A percentile compares a stretch with the other conserved stretches of the same genome.
Conservation (phyloP, 768 basidiomycete genomes). For the Serendipita sp. region DNA sequence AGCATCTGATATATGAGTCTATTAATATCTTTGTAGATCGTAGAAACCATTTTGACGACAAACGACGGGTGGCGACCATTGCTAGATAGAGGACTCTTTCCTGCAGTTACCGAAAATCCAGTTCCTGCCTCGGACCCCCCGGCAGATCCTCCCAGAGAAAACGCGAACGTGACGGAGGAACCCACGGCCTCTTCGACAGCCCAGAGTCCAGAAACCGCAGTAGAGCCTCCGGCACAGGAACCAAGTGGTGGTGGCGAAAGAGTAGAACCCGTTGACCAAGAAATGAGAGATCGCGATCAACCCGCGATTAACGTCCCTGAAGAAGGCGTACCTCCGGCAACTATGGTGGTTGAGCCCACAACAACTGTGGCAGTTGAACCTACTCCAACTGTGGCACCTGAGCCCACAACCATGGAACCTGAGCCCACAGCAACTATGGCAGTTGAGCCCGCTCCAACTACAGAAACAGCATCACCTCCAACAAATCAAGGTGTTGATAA, state of each 20-base stretch:
- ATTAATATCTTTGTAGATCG: background rate
- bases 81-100: background rate
- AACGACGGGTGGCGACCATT: background rate
- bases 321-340: background rate
- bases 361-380: no score
- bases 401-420: no score
- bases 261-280: background rate
- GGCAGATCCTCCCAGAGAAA: background rate
- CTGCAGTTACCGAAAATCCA: background rate
- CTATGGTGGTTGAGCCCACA: no score
- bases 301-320: background rate
- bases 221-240: background rate
- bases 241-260: background rate
- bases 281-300: background rate
- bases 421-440: no score
- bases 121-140: background rate
- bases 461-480: background rate
- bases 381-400: no score
- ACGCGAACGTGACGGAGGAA: background rate
- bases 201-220: background rate
- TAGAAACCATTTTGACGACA: background rate
- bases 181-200: background rate
- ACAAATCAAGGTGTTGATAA: background rate
- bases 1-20: background rate
- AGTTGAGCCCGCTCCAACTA: background rate